Conservation (phyloP, 2,329 filamentous ascomycete species). For the Tolypocladium paradoxum region DNA sequence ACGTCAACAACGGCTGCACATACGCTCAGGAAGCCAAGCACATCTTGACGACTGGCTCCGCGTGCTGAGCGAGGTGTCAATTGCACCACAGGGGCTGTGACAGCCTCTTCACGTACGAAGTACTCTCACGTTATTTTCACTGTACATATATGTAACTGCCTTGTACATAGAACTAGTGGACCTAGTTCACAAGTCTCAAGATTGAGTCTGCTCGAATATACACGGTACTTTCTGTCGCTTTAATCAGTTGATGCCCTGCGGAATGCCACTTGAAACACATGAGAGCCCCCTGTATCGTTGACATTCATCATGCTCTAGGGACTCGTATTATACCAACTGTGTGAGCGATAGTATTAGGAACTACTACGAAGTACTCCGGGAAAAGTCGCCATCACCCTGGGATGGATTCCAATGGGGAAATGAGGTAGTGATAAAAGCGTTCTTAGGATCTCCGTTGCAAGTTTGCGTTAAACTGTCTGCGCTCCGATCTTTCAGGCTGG, state of each 20-base stretch:
- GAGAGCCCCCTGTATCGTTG: too few relatives aligned
- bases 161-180: not conserved
- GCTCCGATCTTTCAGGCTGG: too few relatives aligned
- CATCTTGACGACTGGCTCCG: slow-evolving; percentile 16
- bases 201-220: not conserved
- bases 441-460: too few relatives aligned
- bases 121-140: not conserved
- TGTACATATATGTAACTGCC: not conserved
- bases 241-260: not conserved
- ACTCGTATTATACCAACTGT: too few relatives aligned
- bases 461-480: too few relatives aligned
- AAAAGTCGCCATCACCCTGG: too few relatives aligned
- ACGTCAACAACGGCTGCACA: slow-evolving; percentile 23
- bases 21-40: slow-evolving; percentile 28
- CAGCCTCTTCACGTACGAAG: not conserved
- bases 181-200: too few relatives aligned
- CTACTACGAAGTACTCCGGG: too few relatives aligned
- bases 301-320: too few relatives aligned
- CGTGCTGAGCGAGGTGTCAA: not conserved
- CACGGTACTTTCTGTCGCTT: not conserved
- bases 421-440: too few relatives aligned
- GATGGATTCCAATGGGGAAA: too few relatives aligned
- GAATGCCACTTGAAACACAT: not conserved
- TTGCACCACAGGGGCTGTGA: not conserved
- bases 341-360: too few relatives aligned